phyloP scores from a whole-genome alignment of 306 rosid species.

The Carpinus viminea region DNA sequence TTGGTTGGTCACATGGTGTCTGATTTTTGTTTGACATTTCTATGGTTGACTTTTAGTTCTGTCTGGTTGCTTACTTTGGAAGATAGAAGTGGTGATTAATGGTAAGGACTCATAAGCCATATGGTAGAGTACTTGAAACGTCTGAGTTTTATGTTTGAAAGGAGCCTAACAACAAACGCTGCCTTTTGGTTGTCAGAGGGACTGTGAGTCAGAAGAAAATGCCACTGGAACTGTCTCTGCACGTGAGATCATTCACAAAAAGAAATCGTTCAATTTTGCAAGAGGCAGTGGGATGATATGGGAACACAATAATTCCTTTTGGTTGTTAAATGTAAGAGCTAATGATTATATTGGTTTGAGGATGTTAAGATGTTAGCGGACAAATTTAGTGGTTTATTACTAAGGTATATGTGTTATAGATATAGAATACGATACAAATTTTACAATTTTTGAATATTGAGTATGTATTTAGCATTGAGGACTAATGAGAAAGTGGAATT shows the following conservation, averaged over 20 bases:
- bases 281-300: background rate
- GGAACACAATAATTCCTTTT: background rate
- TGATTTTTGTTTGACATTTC: background rate
- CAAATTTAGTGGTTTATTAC: slow-evolving; percentile 1
- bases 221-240: background rate
- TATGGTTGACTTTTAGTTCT: slow-evolving; percentile 19
- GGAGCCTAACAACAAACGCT: background rate
- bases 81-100: background rate
- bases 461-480: background rate
- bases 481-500: background rate
- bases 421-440: background rate
- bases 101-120: background rate
- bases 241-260: background rate
- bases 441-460: background rate
- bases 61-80: background rate
- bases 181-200: background rate
- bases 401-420: background rate
- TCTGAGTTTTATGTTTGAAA: background rate
- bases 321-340: background rate
- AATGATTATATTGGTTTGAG: background rate
- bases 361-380: background rate
- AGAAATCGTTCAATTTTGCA: background rate
- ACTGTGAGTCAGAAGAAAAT: background rate
- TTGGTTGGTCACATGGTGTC: background rate
- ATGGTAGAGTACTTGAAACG: background rate